Percentiles rank a stretch among this genome's conserved stretches.
Evolutionary conservation across 2,329 filamentous ascomycete species (phyloP).

Genomic region (Mycogone perniciosa): DNA sequence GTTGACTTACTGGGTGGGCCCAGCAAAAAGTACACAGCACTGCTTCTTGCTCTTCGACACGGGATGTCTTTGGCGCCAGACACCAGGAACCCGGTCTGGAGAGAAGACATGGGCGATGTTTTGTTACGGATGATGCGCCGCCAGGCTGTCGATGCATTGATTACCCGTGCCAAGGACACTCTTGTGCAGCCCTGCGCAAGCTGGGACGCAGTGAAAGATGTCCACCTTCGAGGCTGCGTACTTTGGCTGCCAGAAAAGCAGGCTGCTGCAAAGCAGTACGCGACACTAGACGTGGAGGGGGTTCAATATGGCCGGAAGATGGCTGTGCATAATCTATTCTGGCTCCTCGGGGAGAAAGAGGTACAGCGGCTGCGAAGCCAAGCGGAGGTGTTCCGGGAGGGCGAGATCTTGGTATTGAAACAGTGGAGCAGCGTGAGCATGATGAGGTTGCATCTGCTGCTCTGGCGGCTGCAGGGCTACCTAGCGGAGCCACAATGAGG

Average conservation of each 20-base stretch:
- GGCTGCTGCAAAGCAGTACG: slow-evolving; percentile 32
- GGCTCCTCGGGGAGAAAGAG: slow-evolving; percentile 45
- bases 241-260: slow-evolving; percentile 33
- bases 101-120: slow-evolving; percentile 49
- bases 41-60: slow-evolving; percentile 17
- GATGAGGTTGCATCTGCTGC: slow-evolving; percentile 39
- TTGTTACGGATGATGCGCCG: slow-evolving; percentile 46
- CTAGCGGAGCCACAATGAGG: slow-evolving; percentile 21
- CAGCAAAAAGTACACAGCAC: slow-evolving; percentile 13
- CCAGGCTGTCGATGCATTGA: slow-evolving; percentile 39
- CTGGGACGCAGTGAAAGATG: slow-evolving; percentile 38
- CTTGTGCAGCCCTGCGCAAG: slow-evolving; percentile 33
- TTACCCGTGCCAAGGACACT: slow-evolving; percentile 29
- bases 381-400: slow-evolving; percentile 29
- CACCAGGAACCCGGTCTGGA: slow-evolving; percentile 21
- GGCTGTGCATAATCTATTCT: slow-evolving; percentile 46
- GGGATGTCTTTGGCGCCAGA: slow-evolving; percentile 22
- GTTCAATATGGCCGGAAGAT: slow-evolving; percentile 32
- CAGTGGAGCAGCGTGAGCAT: slow-evolving; percentile 33
- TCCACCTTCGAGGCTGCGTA: slow-evolving; percentile 39
- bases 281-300: slow-evolving; percentile 37
- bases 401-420: slow-evolving; percentile 37
- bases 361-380: slow-evolving; percentile 32
- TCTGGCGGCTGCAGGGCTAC: slow-evolving; percentile 57
- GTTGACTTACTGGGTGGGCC: slow-evolving; percentile 21